These are phyloP conservation scores for Phytophthora pluvialis DNA, from an alignment of 352 stramenopile species.

Conservation along the genomic window DNA sequence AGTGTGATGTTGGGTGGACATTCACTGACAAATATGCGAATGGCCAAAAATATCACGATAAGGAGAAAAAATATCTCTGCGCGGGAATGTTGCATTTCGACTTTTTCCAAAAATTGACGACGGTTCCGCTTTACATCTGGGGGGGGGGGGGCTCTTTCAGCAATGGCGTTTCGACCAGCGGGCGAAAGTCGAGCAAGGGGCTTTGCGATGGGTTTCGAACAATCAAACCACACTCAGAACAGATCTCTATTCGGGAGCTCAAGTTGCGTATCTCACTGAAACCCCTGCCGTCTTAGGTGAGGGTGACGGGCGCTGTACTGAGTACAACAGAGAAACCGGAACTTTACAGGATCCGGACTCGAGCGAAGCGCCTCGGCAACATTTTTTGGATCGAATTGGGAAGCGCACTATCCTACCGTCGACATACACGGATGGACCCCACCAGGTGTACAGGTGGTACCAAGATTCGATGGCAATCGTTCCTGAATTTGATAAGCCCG, in stretches of 20 bases:
- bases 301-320: neutral
- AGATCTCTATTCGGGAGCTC: neutral
- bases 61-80: neutral
- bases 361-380: neutral
- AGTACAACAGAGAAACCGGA: neutral
- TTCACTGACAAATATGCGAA: neutral
- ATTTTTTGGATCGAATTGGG: neutral
- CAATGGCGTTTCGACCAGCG: too few relatives aligned
- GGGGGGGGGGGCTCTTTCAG: too few relatives aligned
- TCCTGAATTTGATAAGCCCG: slow-evolving; percentile 39
- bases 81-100: neutral
- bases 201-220: neutral
- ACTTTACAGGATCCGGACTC: neutral
- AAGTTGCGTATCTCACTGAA: neutral
- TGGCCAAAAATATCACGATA: neutral
- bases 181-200: neutral
- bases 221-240: neutral
- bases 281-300: neutral
- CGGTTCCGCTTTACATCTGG: neutral
- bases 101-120: neutral
- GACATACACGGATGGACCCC: neutral
- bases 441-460: neutral
- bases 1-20: neutral
- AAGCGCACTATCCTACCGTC: neutral
- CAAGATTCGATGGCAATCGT: slow-evolving; percentile 60